Evolutionary conservation across 352 stramenopile genomes (phyloP).

Genomic region (Globisporangium okanoganense): DNA sequence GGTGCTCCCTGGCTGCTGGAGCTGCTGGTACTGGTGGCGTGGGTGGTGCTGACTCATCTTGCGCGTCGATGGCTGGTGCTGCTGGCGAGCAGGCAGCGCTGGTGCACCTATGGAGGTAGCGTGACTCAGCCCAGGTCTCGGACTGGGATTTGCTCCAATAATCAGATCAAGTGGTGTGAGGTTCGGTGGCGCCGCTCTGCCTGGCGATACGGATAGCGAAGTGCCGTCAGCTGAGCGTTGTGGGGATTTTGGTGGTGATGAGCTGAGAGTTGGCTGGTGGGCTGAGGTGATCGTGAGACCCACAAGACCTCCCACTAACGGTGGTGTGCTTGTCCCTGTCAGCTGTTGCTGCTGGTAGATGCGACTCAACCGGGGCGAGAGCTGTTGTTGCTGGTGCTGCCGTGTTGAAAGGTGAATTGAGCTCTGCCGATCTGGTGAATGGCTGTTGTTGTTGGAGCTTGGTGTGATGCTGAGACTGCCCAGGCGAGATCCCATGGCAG

Average conservation of each 20-base stretch:
- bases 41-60: not conserved
- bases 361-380: constrained; percentile 3
- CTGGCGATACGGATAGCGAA: not conserved
- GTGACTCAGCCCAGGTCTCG: not conserved
- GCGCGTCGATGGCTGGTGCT: not conserved
- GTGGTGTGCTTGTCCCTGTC: not conserved
- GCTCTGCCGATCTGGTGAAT: not conserved
- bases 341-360: constrained; percentile 4
- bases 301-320: not conserved
- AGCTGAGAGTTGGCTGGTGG: not conserved
- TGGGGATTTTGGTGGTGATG: not conserved
- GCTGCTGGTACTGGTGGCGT: not conserved
- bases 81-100: not conserved
- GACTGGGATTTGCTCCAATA: not conserved
- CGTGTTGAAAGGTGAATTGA: not conserved
- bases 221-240: not conserved
- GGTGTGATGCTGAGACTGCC: not conserved
- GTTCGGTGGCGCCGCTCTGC: not conserved
- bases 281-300: constrained; percentile 9
- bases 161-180: not conserved
- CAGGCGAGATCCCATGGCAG: not conserved
- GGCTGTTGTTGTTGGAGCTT: not conserved
- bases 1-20: not conserved
- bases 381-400: not conserved
- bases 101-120: not conserved